Evolutionary conservation across 192 early-diverging fungal genomes (phyloP).

Genomic region (Rhizophagus prolifer): DNA sequence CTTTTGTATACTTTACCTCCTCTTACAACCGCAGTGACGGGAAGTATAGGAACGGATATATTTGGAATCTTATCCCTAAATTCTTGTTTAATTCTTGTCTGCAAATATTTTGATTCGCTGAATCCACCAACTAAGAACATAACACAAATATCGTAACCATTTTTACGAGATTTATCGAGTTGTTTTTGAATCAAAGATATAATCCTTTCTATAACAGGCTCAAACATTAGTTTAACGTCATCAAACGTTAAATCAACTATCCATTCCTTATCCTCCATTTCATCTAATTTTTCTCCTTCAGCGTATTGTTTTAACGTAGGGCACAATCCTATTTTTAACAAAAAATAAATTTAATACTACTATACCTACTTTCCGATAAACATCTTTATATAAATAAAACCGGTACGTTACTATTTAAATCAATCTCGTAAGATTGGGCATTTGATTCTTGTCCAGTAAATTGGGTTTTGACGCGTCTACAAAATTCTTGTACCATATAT

Average conservation of each 20-base stretch:
- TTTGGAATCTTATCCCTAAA: conserved; percentile 41
- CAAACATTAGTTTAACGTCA: conserved; percentile 54
- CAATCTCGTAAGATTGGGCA: not conserved
- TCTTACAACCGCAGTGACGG: conserved; percentile 50
- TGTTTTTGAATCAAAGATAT: conserved; percentile 51
- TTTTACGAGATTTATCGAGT: conserved; percentile 33
- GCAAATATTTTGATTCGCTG: conserved; percentile 51
- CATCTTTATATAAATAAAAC: not conserved
- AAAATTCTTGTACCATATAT: conserved; percentile 12
- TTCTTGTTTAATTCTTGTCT: conserved; percentile 47
- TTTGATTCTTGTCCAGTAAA: not conserved
- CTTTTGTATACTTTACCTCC: conserved; percentile 24
- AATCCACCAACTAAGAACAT: conserved; percentile 59
- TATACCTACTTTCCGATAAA: too few species aligned
- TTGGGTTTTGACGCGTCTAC: not conserved
- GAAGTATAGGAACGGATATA: conserved; percentile 49
- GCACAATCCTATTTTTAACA: not conserved
- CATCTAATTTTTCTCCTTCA: not conserved
- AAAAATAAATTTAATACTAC: not conserved
- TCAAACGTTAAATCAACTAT: conserved; percentile 43
- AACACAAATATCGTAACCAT: conserved; percentile 39
- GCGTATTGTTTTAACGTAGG: not conserved
- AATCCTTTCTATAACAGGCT: conserved; percentile 55
- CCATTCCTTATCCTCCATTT: conserved; percentile 44
- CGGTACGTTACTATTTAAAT: not conserved